These are phyloP conservation scores for Penicillium sp. DNA, from an alignment of 2,329 filamentous ascomycete species.

Conservation along the genomic window DNA sequence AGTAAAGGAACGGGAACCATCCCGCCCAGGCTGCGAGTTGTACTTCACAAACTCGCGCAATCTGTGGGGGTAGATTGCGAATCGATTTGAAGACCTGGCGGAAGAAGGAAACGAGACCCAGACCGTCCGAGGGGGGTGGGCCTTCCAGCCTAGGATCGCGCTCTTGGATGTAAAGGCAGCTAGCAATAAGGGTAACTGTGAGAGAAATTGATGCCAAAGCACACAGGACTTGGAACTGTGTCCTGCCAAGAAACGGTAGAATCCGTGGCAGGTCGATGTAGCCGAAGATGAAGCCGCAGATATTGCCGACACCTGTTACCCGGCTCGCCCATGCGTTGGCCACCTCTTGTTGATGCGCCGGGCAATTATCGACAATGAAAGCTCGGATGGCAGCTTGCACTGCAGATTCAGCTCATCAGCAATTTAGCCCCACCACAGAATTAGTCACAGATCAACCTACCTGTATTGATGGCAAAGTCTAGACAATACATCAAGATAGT, in stretches of 20 bases:
- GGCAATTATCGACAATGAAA: slow-evolving; percentile 88
- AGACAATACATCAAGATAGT: slow-evolving; percentile 83
- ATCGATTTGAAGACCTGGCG: slow-evolving; percentile 69
- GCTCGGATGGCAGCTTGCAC: slow-evolving; percentile 66
- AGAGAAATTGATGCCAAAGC: slow-evolving; percentile 74
- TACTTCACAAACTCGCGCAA: slow-evolving; percentile 71
- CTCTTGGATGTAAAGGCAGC: slow-evolving; percentile 64
- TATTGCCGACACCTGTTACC: slow-evolving; percentile 80
- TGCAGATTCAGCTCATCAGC: slow-evolving; percentile 20
- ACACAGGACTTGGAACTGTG: slow-evolving; percentile 89
- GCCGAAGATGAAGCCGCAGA: slow-evolving; percentile 81
- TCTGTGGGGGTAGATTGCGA: slow-evolving; percentile 71
- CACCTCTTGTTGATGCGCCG: slow-evolving; percentile 84
- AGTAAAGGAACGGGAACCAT: slow-evolving; percentile 94
- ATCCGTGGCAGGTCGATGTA: slow-evolving; percentile 71
- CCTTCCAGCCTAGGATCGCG: slow-evolving; percentile 72
- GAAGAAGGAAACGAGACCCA: slow-evolving; percentile 74
- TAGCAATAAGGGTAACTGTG: slow-evolving; percentile 62
- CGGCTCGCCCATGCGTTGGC: slow-evolving; percentile 94
- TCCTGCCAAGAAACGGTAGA: slow-evolving; percentile 74
- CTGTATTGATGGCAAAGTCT: slow-evolving; percentile 92
- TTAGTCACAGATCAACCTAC: slow-evolving; percentile 37
- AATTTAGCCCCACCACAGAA: background rate
- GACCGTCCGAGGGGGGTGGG: slow-evolving; percentile 52
- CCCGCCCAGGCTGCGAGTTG: slow-evolving; percentile 89